A percentile compares a stretch with the other conserved stretches of the same genome.
These are phyloP conservation scores for Galerina marginata DNA, from an alignment of 768 basidiomycete species.

Conservation along the genomic window DNA sequence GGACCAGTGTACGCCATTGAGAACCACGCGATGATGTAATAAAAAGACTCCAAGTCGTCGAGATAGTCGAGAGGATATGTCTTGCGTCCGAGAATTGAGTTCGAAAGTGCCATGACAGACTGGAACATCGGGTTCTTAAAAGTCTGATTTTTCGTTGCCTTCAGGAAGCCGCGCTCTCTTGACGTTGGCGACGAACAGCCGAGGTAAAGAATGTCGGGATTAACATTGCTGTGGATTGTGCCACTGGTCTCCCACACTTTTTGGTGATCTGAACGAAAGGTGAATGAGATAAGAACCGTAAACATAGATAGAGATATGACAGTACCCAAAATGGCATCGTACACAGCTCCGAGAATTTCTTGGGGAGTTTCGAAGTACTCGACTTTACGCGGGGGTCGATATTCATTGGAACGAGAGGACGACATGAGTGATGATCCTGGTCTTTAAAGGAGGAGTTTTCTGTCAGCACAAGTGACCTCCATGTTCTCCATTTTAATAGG, in stretches of 20 bases:
- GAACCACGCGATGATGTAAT: slow-evolving; percentile 7
- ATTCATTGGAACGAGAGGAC: not conserved
- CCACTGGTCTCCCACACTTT: not conserved
- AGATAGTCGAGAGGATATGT: not conserved
- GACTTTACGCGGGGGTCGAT: not conserved
- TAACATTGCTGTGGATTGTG: not conserved
- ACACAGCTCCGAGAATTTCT: slow-evolving; percentile 2
- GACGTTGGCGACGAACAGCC: not conserved
- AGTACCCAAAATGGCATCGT: slow-evolving; percentile 4
- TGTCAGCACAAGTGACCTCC: no score
- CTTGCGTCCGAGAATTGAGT: not conserved
- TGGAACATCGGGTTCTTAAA: not conserved
- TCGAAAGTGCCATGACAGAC: slow-evolving; percentile 1
- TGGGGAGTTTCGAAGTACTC: slow-evolving; percentile 1
- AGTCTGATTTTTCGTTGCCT: not conserved
- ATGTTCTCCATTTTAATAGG: no score
- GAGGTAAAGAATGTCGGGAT: not conserved
- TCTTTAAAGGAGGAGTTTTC: no score
- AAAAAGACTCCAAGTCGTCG: slow-evolving; percentile 11
- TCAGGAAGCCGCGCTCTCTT: not conserved
- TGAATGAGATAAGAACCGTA: no score
- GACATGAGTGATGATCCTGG: not conserved
- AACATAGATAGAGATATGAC: not conserved
- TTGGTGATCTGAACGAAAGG: not conserved
- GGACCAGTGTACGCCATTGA: not conserved